A percentile compares a stretch with the other conserved stretches of the same genome.
Evolutionary conservation across 768 basidiomycete species (phyloP).

Genomic region (Cubamyces sp.): DNA sequence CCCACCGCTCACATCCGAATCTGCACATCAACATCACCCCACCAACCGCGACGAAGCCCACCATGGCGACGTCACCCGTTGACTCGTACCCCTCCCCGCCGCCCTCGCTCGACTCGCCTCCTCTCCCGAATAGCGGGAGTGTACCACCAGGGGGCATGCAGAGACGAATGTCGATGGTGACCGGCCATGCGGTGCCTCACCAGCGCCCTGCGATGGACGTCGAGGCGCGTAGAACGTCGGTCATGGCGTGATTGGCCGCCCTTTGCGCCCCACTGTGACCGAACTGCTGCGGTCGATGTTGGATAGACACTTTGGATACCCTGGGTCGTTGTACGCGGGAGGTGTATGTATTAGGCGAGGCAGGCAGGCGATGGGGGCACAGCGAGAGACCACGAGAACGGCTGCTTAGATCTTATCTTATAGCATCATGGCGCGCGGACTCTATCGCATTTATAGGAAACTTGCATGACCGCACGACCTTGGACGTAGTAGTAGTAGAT

Average conservation of each 20-base stretch:
- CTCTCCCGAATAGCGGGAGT: constrained; percentile 4
- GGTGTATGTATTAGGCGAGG: neutral
- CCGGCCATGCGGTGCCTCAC: constrained; percentile 26
- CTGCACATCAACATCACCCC: constrained; percentile 37
- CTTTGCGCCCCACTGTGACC: neutral
- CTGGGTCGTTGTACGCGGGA: neutral
- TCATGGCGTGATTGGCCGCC: constrained; percentile 11
- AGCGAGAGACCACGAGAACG: neutral
- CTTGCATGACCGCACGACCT: neutral
- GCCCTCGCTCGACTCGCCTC: constrained; percentile 44
- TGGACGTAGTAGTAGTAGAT: neutral
- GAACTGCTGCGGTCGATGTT: neutral
- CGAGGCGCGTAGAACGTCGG: constrained; percentile 13
- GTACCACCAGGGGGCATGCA: neutral
- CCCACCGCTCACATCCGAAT: constrained; percentile 27
- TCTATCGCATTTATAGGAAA: neutral
- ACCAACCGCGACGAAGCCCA: constrained; percentile 21
- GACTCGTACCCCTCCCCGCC: constrained; percentile 45
- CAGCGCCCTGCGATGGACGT: constrained; percentile 11
- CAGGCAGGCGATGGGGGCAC: neutral
- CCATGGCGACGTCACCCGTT: constrained; percentile 27
- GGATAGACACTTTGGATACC: neutral
- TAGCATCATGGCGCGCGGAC: neutral
- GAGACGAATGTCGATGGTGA: constrained; percentile 22
- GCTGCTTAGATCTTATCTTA: constrained; percentile 9